Base-by-base conservation (phyloP, 164 flowering plant species). In the Vitis labrusca region DNA sequence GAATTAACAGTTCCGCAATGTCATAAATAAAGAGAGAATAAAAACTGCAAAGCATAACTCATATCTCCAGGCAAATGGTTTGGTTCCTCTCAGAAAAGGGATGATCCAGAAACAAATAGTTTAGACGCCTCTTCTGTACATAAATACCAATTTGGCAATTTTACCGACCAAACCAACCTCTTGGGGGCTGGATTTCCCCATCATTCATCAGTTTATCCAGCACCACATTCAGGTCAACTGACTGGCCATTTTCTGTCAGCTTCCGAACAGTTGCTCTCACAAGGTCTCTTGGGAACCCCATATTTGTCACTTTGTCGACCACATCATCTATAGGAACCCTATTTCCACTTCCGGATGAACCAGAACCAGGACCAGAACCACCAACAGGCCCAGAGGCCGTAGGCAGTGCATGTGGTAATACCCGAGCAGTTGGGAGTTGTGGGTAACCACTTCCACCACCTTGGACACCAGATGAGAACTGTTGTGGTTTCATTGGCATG, bases 171-270 rank as follows among this genome's bases (percentile, higher is more conserved):
- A 84, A 85, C 97, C 94, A 89, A 70, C 85, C 89, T 80, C 86
- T 85, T n/a, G 71, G 89, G 12, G 86, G 88, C 73, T 86, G 91
- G 62, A 78, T 73, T 17, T 86, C 91, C 13, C 85, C 87, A 63
- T 83, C 94, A 70, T 88, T 94, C 98, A 91, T 94, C 78, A 94
- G 74, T 78, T 92, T 94, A 78, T 94, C 98, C 77, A 94, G 82
- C 61, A 94, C 98, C 51, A 88, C 72, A 77, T 94, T 94, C 77
- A 94, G 79, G 78, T 94, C 98, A 15, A 94, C 97, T 0, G 97
- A 74, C 78, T 94, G 98, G 9, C 97, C 97, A 76, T 85, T 92
- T 81, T 92, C 98, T 2, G 97, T 94, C 59, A 94, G 77, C 67
- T 73, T 89, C 67, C 91, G 66, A 16, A 94, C 97, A 0, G 97